phyloP scores from a whole-genome alignment of 2,329 filamentous ascomycete species.

The Esteya vermicola region DNA sequence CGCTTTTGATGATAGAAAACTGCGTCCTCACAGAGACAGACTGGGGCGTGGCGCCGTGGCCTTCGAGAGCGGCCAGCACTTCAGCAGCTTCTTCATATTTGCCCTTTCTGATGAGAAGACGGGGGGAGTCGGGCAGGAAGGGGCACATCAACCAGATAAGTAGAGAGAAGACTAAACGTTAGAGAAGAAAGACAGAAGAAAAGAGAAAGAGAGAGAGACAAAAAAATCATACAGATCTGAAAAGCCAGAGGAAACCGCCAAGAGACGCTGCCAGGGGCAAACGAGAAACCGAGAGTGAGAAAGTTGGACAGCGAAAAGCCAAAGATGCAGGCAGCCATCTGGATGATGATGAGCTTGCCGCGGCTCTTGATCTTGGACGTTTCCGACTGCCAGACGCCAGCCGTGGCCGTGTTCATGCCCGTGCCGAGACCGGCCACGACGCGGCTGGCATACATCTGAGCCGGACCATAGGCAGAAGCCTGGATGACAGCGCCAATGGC shows the following conservation, averaged over 20 bases:
- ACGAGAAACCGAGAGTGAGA: slow-evolving; percentile 10
- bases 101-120: slow-evolving; percentile 1
- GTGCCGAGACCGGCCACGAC: slow-evolving; percentile 1
- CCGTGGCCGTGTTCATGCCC: slow-evolving; percentile 3
- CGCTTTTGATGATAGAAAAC: slow-evolving; percentile 1
- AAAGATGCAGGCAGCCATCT: slow-evolving; percentile 18
- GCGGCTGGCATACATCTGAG: slow-evolving; percentile 2
- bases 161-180: background rate
- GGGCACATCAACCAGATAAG: slow-evolving; percentile 1
- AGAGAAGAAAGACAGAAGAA: background rate
- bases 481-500: slow-evolving; percentile 8
- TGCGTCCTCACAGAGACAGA: background rate
- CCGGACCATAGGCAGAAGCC: slow-evolving; percentile 4
- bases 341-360: slow-evolving; percentile 13
- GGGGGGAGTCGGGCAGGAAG: slow-evolving; percentile 2
- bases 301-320: slow-evolving; percentile 25
- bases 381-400: slow-evolving; percentile 3
- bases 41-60: background rate
- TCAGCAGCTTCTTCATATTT: background rate
- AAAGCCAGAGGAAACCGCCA: slow-evolving; percentile 12
- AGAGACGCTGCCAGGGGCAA: slow-evolving; percentile 9
- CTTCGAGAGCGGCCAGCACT: slow-evolving; percentile 2
- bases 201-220: too few relatives aligned
- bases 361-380: slow-evolving; percentile 11
- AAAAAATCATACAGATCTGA: slow-evolving; percentile 10